phyloP scores from a whole-genome alignment of 108 stramenopile species.

The Skeletonema potamos region DNA sequence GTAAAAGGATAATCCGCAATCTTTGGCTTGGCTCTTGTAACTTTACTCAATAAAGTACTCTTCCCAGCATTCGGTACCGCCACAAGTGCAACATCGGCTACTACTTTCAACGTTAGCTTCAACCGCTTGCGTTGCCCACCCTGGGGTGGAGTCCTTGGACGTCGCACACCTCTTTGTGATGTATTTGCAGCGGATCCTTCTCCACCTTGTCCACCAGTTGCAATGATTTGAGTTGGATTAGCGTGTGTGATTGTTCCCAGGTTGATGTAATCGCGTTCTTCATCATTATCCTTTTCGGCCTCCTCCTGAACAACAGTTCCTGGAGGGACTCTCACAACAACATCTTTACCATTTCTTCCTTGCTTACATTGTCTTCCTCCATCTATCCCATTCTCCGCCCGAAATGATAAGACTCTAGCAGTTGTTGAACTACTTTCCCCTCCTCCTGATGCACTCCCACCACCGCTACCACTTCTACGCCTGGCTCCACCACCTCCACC shows the following conservation, averaged over 20 bases:
- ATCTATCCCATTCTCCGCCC: constrained; percentile 82
- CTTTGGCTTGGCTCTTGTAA: constrained; percentile 94
- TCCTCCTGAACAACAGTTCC: constrained; percentile 93
- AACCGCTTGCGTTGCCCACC: constrained; percentile 82
- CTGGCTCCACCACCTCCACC: constrained; percentile 75
- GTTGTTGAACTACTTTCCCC: constrained; percentile 25
- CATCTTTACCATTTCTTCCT: constrained; percentile 76
- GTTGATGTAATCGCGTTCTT: constrained; percentile 20
- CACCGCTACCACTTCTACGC: constrained; percentile 24
- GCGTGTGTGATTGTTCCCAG: constrained; percentile 48
- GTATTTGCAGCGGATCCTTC: constrained; percentile 69
- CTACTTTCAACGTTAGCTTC: constrained; percentile 90
- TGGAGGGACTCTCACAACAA: constrained; percentile 85
- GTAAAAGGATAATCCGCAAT: constrained; percentile 98
- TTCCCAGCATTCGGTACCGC: constrained; percentile 98
- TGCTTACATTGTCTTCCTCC: constrained; percentile 77
- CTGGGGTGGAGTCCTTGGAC: constrained; percentile 58
- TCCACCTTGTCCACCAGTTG: constrained; percentile 73
- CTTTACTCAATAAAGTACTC: constrained; percentile 85
- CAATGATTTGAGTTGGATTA: constrained; percentile 55
- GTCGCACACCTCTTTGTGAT: constrained; percentile 66
- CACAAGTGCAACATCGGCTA: constrained; percentile 96
- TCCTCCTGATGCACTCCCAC: constrained; percentile 13
- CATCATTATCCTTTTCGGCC: constrained; percentile 27
- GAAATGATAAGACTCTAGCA: constrained; percentile 56